A percentile compares a stretch with the other conserved stretches of the same genome.
phyloP scores from a whole-genome alignment of 106 monocot genomes.

The Chionographis japonica region DNA sequence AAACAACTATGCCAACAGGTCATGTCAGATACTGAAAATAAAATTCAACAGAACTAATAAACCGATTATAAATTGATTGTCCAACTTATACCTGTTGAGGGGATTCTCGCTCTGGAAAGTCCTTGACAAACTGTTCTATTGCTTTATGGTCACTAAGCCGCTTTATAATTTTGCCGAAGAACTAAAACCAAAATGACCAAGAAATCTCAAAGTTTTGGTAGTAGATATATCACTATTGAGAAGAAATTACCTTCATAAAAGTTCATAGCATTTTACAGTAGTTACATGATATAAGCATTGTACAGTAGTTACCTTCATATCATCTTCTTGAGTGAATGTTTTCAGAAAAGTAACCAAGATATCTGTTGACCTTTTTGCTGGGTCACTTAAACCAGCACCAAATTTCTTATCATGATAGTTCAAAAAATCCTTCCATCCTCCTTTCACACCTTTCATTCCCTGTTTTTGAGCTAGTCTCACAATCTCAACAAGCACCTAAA shows the following conservation, averaged over 20 bases:
- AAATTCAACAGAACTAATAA: no score
- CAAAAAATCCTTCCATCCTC: constrained; percentile 75
- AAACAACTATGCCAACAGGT: no score
- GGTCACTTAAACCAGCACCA: constrained; percentile 50
- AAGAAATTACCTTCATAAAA: neutral
- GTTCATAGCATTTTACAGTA: no score
- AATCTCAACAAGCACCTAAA: constrained; percentile 57
- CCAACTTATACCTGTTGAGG: constrained; percentile 42
- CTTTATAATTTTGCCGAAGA: constrained; percentile 37
- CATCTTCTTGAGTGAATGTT: constrained; percentile 32
- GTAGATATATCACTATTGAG: neutral
- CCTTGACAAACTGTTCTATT: constrained; percentile 17
- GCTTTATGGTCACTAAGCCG: constrained; percentile 20
- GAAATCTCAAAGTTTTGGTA: neutral
- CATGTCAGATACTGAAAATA: no score
- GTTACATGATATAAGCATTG: neutral
- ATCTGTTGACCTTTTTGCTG: constrained; percentile 41
- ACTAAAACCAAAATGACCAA: constrained; percentile 23
- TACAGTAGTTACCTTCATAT: constrained; percentile 28
- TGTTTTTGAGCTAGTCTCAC: constrained; percentile 56
- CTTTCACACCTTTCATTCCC: constrained; percentile 35
- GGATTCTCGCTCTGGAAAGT: constrained; percentile 21
- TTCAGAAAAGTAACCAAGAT: constrained; percentile 40
- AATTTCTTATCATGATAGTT: constrained; percentile 28
- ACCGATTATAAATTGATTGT: no score